Conservation (phyloP, 78 protist genomes). For the Dictyostelium purpureum region DNA sequence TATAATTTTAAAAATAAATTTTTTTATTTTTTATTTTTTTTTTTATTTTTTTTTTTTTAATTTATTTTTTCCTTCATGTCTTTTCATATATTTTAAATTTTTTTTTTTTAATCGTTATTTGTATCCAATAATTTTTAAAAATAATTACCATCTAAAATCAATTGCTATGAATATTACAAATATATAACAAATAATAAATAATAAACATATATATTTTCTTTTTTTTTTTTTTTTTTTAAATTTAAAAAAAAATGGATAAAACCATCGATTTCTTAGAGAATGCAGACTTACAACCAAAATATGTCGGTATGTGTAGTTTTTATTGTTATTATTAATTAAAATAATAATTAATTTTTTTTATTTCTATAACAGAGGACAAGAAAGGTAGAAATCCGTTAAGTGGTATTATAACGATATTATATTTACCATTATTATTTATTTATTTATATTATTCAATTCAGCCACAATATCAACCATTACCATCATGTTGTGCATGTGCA, state of each 20-base stretch:
- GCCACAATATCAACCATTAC: conserved; percentile 58
- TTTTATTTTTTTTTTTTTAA: too few species aligned
- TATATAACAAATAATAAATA: not conserved
- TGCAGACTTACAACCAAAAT: conserved; percentile 45
- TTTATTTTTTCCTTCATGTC: too few species aligned
- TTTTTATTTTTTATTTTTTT: too few species aligned
- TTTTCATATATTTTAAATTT: not conserved
- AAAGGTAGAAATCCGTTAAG: conserved; percentile 27
- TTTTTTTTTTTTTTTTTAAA: too few species aligned
- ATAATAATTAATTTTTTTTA: too few species aligned
- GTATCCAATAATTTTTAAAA: too few species aligned
- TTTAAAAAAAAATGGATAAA: conserved; percentile 16
- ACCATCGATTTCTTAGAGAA: conserved; percentile 23
- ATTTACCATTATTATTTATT: conserved; percentile 41
- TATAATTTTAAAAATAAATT: too few species aligned
- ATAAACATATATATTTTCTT: not conserved
- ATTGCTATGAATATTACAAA: too few species aligned
- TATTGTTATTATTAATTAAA: not conserved
- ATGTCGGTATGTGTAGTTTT: not conserved
- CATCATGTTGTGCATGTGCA: conserved; percentile 66
- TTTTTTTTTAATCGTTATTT: not conserved
- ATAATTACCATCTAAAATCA: too few species aligned
- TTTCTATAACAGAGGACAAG: not conserved
- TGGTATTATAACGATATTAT: conserved; percentile 33
- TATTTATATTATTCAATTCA: conserved; percentile 39